Conservation (phyloP, 1,284 basidiomycete genomes). For the Trichosporon ovoides region DNA sequence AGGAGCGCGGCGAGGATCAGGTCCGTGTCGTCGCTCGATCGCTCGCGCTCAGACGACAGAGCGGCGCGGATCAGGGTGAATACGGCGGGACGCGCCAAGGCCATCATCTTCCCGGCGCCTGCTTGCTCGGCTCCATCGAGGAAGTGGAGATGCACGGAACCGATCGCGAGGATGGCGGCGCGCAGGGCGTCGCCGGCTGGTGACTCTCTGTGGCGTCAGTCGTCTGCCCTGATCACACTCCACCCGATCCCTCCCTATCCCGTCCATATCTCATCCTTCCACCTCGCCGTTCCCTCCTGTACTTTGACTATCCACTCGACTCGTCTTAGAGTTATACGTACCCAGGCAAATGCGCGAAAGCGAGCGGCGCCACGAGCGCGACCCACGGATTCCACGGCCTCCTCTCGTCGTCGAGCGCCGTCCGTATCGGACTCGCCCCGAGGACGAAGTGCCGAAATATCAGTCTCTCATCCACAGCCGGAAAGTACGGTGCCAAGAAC, state of each 20-base stretch:
- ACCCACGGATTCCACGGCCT: constrained; percentile 46
- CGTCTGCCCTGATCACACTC: too few relatives aligned
- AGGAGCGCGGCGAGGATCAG: not conserved
- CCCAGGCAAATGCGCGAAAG: constrained; percentile 35
- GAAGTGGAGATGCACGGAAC: constrained; percentile 39
- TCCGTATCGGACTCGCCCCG: not conserved
- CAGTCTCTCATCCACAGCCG: constrained; percentile 32
- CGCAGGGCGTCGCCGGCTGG: constrained; percentile 37
- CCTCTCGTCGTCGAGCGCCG: constrained; percentile 31
- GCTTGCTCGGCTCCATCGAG: constrained; percentile 19
- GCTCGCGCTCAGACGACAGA: constrained; percentile 20
- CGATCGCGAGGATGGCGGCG: constrained; percentile 33
- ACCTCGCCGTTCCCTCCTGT: too few relatives aligned
- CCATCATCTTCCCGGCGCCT: constrained; percentile 27
- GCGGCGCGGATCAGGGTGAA: constrained; percentile 24
- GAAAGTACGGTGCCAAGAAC: constrained; percentile 37
- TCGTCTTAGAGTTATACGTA: too few relatives aligned
- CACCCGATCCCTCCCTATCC: too few relatives aligned
- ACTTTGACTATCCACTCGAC: too few relatives aligned
- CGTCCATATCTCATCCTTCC: too few relatives aligned
- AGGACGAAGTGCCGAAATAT: constrained; percentile 33
- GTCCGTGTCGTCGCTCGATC: not conserved
- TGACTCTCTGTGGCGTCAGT: constrained; percentile 12
- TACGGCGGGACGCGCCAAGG: constrained; percentile 25
- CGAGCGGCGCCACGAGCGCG: constrained; percentile 32